phyloP scores from a whole-genome alignment of 306 rosid species.

The Castanopsis chinensis region DNA sequence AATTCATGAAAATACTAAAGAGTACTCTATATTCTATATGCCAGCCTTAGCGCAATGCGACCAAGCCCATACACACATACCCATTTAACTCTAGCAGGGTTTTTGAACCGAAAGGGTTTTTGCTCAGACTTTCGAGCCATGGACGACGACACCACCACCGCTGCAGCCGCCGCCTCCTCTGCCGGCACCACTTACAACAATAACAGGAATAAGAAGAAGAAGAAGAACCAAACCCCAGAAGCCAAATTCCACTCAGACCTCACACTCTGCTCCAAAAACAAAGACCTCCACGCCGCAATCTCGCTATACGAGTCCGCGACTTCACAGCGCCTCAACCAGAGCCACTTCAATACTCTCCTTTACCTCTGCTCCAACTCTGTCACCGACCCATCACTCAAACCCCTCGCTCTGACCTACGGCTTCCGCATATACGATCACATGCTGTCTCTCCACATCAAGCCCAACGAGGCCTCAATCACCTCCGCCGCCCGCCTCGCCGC shows the following conservation, averaged over 20 bases:
- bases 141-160: constrained; percentile 24
- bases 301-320: constrained; percentile 52
- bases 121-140: background rate
- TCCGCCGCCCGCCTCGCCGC: constrained; percentile 74
- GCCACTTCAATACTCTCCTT: constrained; percentile 78
- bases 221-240: constrained; percentile 44
- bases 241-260: constrained; percentile 59
- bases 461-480: constrained; percentile 81
- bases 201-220: constrained; percentile 40
- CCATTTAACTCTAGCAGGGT: background rate
- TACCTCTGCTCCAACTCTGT: constrained; percentile 73
- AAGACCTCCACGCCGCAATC: constrained; percentile 53
- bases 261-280: constrained; percentile 60
- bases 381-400: constrained; percentile 42
- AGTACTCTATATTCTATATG: too few species aligned
- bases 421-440: constrained; percentile 64
- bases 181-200: background rate
- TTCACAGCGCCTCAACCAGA: constrained; percentile 45
- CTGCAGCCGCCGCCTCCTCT: too few species aligned
- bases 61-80: too few species aligned
- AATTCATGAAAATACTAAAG: too few species aligned
- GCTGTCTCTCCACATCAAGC: constrained; percentile 34
- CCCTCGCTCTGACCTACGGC: constrained; percentile 47
- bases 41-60: too few species aligned
- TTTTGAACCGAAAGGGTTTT: constrained; percentile 10